phyloP scores from a whole-genome alignment of 1,139 yeast genomes.

The Pichia sorboxylosa region DNA sequence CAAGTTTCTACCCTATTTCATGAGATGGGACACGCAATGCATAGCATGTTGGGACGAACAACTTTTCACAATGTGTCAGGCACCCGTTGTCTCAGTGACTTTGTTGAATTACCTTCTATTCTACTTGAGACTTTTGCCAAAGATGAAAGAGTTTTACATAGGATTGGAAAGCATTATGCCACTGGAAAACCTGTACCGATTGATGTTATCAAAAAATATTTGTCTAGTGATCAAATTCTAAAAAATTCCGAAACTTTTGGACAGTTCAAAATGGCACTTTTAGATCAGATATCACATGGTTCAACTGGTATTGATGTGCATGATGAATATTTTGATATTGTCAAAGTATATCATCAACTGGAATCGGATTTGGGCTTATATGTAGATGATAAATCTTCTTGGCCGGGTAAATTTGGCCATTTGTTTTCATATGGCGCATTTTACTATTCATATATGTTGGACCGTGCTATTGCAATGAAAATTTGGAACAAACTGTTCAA shows the following conservation, averaged over 20 bases:
- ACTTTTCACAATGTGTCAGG: slow-evolving; percentile 86
- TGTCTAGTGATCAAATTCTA: slow-evolving; percentile 41
- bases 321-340: slow-evolving; percentile 34
- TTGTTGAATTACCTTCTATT: slow-evolving; percentile 92
- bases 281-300: slow-evolving; percentile 74
- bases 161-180: slow-evolving; percentile 63
- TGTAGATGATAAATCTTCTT: slow-evolving; percentile 56
- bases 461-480: slow-evolving; percentile 83
- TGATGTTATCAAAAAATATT: slow-evolving; percentile 37
- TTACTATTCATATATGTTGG: slow-evolving; percentile 83
- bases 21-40: slow-evolving; percentile 99
- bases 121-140: slow-evolving; percentile 88
- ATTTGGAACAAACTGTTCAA: slow-evolving; percentile 68
- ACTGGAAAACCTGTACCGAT: slow-evolving; percentile 55
- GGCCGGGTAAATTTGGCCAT: slow-evolving; percentile 96
- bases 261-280: slow-evolving; percentile 80
- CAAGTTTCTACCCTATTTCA: slow-evolving; percentile 93
- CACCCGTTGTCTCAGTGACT: slow-evolving; percentile 90
- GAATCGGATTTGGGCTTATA: slow-evolving; percentile 47
- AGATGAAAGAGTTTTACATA: slow-evolving; percentile 61
- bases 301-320: slow-evolving; percentile 26
- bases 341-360: slow-evolving; percentile 50
- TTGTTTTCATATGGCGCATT: slow-evolving; percentile 89
- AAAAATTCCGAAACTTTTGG: slow-evolving; percentile 69
- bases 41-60: slow-evolving; percentile 91